Percentiles rank a stretch among this genome's conserved stretches.
Evolutionary conservation across 208 protist genomes (phyloP).

Genomic region (Angomonas desouzai): DNA sequence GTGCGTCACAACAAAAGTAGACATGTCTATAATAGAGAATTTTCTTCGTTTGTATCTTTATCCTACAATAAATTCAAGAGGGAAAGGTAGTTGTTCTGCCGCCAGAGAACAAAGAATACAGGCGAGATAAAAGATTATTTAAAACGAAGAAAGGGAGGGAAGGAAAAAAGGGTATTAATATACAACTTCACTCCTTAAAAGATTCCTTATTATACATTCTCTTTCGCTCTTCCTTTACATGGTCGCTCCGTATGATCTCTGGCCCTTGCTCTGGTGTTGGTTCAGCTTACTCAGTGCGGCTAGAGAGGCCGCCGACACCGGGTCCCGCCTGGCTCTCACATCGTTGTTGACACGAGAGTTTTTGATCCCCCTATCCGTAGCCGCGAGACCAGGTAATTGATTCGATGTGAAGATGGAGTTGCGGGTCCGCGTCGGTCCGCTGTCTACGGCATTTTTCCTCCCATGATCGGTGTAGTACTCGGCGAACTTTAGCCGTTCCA

Average conservation of each 20-base stretch:
- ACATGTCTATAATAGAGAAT: neutral
- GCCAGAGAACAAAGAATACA: no score
- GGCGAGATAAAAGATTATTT: no score
- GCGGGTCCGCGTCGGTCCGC: neutral
- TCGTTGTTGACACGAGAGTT: neutral
- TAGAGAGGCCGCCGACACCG: neutral
- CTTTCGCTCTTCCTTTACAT: no score
- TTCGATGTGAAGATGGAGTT: neutral
- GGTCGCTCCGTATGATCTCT: no score
- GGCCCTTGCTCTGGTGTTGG: no score
- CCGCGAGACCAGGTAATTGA: neutral
- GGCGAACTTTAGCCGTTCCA: slow-evolving; percentile 6
- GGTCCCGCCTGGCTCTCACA: neutral
- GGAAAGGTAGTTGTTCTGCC: no score
- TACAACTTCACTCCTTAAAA: neutral
- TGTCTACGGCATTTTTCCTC: slow-evolving; percentile 8
- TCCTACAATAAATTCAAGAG: no score
- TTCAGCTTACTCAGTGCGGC: no score
- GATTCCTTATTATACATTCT: neutral
- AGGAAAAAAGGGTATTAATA: slow-evolving; percentile 8
- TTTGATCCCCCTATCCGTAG: neutral
- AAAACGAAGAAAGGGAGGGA: neutral
- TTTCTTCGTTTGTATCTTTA: neutral
- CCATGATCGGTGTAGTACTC: slow-evolving; percentile 10
- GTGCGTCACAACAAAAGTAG: slow-evolving; percentile 43